These are phyloP conservation scores for Sporodiniella umbellata DNA, from an alignment of 371 early-diverging fungal species.

Conservation along the genomic window DNA sequence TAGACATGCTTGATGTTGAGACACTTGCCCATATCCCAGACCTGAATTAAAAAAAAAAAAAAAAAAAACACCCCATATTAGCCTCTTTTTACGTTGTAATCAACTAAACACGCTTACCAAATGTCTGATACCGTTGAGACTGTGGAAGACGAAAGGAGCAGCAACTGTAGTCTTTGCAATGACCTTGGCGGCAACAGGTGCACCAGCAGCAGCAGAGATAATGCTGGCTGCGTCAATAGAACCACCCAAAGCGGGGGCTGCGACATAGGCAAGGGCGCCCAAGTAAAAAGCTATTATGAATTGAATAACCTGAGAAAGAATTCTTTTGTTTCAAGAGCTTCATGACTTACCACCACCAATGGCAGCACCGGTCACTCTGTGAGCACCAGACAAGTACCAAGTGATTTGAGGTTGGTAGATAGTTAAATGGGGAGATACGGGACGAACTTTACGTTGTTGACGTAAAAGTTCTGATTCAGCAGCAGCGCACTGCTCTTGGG, in stretches of 20 bases:
- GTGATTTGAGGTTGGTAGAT: conserved; percentile 92
- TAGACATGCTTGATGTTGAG: conserved; percentile 80
- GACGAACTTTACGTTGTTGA: conserved; percentile 72
- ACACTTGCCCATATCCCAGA: conserved; percentile 78
- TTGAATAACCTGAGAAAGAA: background rate
- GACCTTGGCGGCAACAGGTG: conserved; percentile 45
- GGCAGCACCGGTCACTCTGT: conserved; percentile 81
- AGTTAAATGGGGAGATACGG: conserved; percentile 77
- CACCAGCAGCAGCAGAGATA: conserved; percentile 42
- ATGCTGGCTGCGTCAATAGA: conserved; percentile 65
- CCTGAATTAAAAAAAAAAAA: no score
- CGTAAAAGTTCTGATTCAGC: conserved; percentile 52
- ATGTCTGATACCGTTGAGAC: conserved; percentile 86
- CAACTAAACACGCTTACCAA: conserved; percentile 53
- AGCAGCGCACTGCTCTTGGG: conserved; percentile 39
- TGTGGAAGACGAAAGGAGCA: conserved; percentile 80
- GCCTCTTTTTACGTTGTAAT: background rate
- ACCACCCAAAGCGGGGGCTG: conserved; percentile 51
- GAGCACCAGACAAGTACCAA: conserved; percentile 72
- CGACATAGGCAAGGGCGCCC: conserved; percentile 60
- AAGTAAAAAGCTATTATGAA: conserved; percentile 61
- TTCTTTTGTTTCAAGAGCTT: background rate
- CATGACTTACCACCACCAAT: conserved; percentile 72
- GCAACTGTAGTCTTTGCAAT: conserved; percentile 53
- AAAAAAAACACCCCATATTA: no score